Evolutionary conservation across 768 basidiomycete genomes (phyloP).

Genomic region (Pleurotus citrinopileatus): DNA sequence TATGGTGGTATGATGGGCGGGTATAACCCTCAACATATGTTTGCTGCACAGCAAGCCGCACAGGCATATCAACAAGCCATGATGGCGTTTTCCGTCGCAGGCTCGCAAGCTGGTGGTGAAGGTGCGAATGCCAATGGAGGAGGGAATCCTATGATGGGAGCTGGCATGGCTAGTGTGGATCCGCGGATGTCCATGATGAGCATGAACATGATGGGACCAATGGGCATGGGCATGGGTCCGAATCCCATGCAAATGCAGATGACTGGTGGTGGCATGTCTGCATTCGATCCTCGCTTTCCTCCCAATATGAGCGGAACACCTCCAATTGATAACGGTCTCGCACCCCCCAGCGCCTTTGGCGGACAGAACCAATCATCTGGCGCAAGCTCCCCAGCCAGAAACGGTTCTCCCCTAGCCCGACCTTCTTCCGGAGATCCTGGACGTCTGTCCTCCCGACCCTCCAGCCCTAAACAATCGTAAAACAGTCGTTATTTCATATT

Average conservation of each 20-base stretch:
- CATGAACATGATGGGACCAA: constrained; percentile 61
- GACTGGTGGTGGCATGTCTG: constrained; percentile 50
- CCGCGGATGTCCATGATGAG: constrained; percentile 84
- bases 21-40: constrained; percentile 75
- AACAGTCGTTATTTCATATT: constrained; percentile 7
- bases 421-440: constrained; percentile 23
- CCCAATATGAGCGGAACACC: constrained; percentile 28
- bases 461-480: constrained; percentile 30
- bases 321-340: constrained; percentile 30
- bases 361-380: constrained; percentile 34
- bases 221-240: constrained; percentile 9
- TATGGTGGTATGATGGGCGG: constrained; percentile 61
- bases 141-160: constrained; percentile 55
- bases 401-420: constrained; percentile 51
- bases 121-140: constrained; percentile 35
- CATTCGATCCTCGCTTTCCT: constrained; percentile 57
- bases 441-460: constrained; percentile 28
- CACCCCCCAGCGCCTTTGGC: constrained; percentile 32
- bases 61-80: constrained; percentile 90
- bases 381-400: constrained; percentile 49
- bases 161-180: constrained; percentile 45
- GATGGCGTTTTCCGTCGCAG: constrained; percentile 77
- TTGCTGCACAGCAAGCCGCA: constrained; percentile 81
- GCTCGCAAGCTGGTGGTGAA: constrained; percentile 66
- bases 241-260: constrained; percentile 48